Evolutionary conservation across 139 green algal genomes (phyloP), one percentile per base, ranked within the genome.

Genomic region (Mychonastes homosphaera): DNA sequence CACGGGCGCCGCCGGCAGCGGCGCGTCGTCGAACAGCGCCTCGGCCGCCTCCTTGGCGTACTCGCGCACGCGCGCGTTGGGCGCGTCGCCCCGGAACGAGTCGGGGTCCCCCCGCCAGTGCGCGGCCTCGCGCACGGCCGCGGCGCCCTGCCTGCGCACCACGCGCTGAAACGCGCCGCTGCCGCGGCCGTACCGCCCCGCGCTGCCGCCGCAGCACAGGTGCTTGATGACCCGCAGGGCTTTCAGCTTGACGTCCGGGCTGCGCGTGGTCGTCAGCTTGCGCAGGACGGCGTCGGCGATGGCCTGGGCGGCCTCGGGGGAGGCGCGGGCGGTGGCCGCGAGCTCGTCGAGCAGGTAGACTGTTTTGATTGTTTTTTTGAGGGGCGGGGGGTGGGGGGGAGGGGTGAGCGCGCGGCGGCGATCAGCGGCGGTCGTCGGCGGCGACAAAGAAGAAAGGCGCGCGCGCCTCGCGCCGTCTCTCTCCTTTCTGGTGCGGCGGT

Each of bases 291-390:
- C 54, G 4, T 89, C 82, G 4, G 82, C 73, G 6, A 82, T 65
- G 0, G 49, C 58, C 9, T 74, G 49, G 0, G 72, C 59, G 4
- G 55, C 30, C 4, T 87, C 76, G 8, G 53, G 15, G 27, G 62
- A 66, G 26, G 64, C 47, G 1, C 72, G 61, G 26, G 73, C 30
- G 12, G 79, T 33, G 16, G 77, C 48, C 13, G 63, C 69, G 21
- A 94, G 63, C 55, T 94, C 82, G 26, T 92, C 82, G 57, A 92
- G 68, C 13, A 89, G 53, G 43, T 89, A 94, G 26, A 92, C 82
- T 90, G 74, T 44, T 13, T 26, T 6, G 41, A 7, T 8, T 15
- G 7, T 8, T 48, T 48, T 8, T 48, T 48, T 48, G 41, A 15
- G 10, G 41, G 41, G 18, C 16, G 16, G 18, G 6, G 10, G 26